Evolutionary conservation across 2,329 filamentous ascomycete genomes (phyloP).

Genomic region (Pseudogymnoascus sp.): DNA sequence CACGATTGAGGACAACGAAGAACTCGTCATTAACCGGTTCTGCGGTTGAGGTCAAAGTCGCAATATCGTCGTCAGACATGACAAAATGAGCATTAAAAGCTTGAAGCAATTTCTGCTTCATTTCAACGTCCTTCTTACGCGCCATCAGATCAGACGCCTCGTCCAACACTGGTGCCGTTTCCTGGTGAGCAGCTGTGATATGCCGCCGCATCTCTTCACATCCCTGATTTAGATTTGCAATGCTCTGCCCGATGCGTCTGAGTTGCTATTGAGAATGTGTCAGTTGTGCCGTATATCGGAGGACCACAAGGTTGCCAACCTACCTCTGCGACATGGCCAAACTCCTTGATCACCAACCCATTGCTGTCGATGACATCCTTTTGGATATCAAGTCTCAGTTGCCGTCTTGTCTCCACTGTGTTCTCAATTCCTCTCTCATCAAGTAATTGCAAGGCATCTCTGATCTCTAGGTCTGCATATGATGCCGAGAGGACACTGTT

Average conservation of each 20-base stretch:
- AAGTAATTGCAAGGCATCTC: slow-evolving; percentile 71
- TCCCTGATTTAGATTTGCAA: slow-evolving; percentile 69
- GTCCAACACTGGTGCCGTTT: slow-evolving; percentile 66
- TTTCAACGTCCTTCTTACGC: slow-evolving; percentile 67
- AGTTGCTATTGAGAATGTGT: slow-evolving; percentile 58
- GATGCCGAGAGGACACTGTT: slow-evolving; percentile 82
- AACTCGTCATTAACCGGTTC: slow-evolving; percentile 82
- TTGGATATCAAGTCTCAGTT: slow-evolving; percentile 74
- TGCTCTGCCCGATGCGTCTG: slow-evolving; percentile 69
- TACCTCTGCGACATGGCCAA: slow-evolving; percentile 83
- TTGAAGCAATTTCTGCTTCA: slow-evolving; percentile 68
- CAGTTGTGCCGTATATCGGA: slow-evolving; percentile 19
- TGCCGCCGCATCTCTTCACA: slow-evolving; percentile 76
- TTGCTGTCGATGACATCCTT: slow-evolving; percentile 91
- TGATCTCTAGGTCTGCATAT: slow-evolving; percentile 86
- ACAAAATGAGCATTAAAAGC: slow-evolving; percentile 79
- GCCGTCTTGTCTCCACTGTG: slow-evolving; percentile 68
- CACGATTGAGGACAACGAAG: slow-evolving; percentile 67
- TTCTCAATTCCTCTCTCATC: slow-evolving; percentile 67
- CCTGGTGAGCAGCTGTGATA: slow-evolving; percentile 65
- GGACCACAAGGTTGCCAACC: slow-evolving; percentile 23
- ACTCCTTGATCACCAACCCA: slow-evolving; percentile 79
- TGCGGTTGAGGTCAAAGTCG: slow-evolving; percentile 66
- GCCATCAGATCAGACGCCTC: slow-evolving; percentile 69
- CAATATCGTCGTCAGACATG: slow-evolving; percentile 71